Conservation (phyloP, 768 basidiomycete species). For the Boletus barrowsii region DNA sequence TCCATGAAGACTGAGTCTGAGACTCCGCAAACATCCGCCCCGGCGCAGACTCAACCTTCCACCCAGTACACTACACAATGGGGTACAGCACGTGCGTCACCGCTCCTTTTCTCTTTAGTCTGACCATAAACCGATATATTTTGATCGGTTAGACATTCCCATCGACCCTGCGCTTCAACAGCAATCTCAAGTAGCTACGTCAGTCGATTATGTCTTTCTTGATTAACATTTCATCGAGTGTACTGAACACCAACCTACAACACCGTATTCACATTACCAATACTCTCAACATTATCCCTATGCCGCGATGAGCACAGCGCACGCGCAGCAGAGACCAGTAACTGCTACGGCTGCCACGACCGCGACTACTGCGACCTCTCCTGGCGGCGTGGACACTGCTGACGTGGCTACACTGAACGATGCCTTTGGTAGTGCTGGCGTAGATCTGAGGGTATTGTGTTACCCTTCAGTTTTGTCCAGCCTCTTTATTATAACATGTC, state of each 20-base stretch:
- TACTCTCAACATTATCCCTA: conserved; percentile 38
- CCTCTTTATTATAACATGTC: neutral
- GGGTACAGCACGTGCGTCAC: conserved; percentile 36
- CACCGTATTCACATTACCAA: conserved; percentile 49
- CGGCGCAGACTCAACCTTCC: conserved; percentile 28
- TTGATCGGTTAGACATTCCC: conserved; percentile 46
- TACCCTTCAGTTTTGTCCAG: neutral
- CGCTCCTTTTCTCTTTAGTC: neutral
- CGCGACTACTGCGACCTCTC: conserved; percentile 18
- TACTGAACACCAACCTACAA: conserved; percentile 25
- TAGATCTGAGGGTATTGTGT: conserved; percentile 68
- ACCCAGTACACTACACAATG: conserved; percentile 38
- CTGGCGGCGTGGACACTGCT: conserved; percentile 51
- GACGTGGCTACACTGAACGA: conserved; percentile 82
- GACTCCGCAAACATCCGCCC: conserved; percentile 31
- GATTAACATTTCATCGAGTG: neutral
- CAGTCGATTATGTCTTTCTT: conserved; percentile 19
- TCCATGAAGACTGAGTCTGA: conserved; percentile 46
- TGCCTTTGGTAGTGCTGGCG: conserved; percentile 81
- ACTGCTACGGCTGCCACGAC: conserved; percentile 13
- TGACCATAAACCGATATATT: neutral
- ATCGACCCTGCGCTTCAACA: conserved; percentile 70
- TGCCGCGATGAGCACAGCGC: conserved; percentile 29
- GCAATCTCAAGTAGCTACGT: conserved; percentile 48
- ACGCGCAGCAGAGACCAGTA: conserved; percentile 31